Evolutionary conservation across 352 stramenopile species (phyloP).

Genomic region (Phytophthora capsici): DNA sequence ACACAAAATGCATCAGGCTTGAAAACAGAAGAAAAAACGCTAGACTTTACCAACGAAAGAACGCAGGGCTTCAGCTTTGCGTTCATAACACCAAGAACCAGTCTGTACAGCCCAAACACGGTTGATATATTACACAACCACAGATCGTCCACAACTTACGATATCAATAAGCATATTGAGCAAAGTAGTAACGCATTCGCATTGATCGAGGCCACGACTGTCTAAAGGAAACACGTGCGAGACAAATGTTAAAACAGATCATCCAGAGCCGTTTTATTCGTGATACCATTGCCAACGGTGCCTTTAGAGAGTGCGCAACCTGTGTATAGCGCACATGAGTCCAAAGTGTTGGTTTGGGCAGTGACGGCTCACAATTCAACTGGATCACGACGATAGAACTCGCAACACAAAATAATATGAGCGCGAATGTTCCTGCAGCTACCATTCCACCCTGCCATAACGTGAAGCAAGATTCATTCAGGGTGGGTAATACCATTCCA

Average conservation of each 20-base stretch:
- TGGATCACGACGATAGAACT: conserved; percentile 52
- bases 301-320: conserved; percentile 43
- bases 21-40: not conserved
- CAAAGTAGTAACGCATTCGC: conserved; percentile 45
- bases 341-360: conserved; percentile 61
- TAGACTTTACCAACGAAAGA: conserved; percentile 46
- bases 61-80: conserved; percentile 56
- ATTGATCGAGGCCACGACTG: conserved; percentile 49
- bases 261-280: not conserved
- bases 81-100: conserved; percentile 40
- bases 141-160: conserved; percentile 27
- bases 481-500: conserved; percentile 22
- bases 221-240: conserved; percentile 21
- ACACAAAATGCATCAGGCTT: not conserved
- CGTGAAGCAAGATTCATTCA: conserved; percentile 49
- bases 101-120: conserved; percentile 7
- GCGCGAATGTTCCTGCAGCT: conserved; percentile 25
- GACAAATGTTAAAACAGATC: conserved; percentile 10
- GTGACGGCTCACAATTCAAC: conserved; percentile 64
- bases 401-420: conserved; percentile 42
- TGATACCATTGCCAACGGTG: conserved; percentile 58
- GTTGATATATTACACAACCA: not conserved
- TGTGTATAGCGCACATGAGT: conserved; percentile 59
- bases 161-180: conserved; percentile 30
- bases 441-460: conserved; percentile 39